A percentile compares a stretch with the other conserved stretches of the same genome.
Evolutionary conservation across 495 filamentous ascomycete species (phyloP).

Genomic region (Hypoxylon fuscum): DNA sequence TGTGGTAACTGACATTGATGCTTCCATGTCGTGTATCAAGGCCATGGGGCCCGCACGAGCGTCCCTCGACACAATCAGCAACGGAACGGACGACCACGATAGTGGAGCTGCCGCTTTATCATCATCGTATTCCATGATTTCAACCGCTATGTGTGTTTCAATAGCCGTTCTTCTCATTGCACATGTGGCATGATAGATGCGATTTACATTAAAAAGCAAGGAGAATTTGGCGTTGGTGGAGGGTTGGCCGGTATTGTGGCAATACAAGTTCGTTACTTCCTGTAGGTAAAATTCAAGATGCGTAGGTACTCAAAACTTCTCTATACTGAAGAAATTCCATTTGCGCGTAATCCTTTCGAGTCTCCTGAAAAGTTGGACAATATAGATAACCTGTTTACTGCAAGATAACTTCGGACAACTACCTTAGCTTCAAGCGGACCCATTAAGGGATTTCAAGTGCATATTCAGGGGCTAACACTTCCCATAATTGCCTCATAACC

Average conservation of each 20-base stretch:
- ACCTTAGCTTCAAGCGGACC: no score
- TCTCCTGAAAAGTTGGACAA: no score
- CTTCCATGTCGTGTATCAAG: slow-evolving; percentile 37
- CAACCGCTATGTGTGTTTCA: background rate
- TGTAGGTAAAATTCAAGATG: no score
- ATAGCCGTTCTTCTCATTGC: slow-evolving; percentile 6
- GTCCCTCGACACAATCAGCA: slow-evolving; percentile 27
- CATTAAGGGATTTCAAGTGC: no score
- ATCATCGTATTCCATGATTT: slow-evolving; percentile 1
- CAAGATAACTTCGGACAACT: no score
- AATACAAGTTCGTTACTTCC: no score
- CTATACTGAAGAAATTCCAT: no score
- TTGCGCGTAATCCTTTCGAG: no score
- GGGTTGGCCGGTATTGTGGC: background rate
- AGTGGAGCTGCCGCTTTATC: slow-evolving; percentile 10
- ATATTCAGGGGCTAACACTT: no score
- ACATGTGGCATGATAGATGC: slow-evolving; percentile 2
- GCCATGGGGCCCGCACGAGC: slow-evolving; percentile 29
- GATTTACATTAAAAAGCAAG: background rate
- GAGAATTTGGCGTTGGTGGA: slow-evolving; percentile 9
- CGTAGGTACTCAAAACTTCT: no score
- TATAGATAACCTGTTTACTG: no score
- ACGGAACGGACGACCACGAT: slow-evolving; percentile 9
- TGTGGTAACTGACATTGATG: slow-evolving; percentile 15
- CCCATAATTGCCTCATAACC: no score